These are phyloP conservation scores for Seminavis robusta DNA, from an alignment of 108 stramenopile species.

Conservation along the genomic window DNA sequence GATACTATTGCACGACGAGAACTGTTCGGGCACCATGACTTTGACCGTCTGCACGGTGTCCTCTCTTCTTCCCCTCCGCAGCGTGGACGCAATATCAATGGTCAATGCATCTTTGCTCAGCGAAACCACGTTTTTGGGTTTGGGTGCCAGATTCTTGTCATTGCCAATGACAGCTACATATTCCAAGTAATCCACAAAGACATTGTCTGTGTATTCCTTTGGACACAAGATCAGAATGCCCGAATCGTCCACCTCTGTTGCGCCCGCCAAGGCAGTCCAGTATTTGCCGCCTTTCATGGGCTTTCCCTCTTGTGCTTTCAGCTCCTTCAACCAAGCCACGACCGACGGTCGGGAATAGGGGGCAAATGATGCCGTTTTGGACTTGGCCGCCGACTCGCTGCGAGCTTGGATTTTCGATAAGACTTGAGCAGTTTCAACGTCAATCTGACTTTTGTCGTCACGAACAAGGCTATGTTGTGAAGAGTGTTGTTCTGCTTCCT, in stretches of 20 bases:
- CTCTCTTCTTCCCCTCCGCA: constrained; percentile 52
- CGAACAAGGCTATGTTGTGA: constrained; percentile 19
- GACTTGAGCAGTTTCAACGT: no score
- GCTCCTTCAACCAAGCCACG: constrained; percentile 72
- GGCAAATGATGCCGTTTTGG: constrained; percentile 15
- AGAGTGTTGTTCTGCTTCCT: constrained; percentile 12
- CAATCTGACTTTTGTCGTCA: no score
- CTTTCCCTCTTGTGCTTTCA: constrained; percentile 54
- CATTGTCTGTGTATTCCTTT: constrained; percentile 35
- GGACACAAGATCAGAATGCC: constrained; percentile 74
- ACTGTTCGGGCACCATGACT: constrained; percentile 41
- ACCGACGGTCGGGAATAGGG: constrained; percentile 54
- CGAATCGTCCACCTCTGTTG: constrained; percentile 73
- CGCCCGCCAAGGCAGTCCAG: constrained; percentile 77
- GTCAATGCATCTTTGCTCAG: constrained; percentile 10
- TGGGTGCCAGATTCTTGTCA: constrained; percentile 46
- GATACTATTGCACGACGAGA: constrained; percentile 52
- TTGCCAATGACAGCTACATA: constrained; percentile 79
- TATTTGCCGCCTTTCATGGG: constrained; percentile 81
- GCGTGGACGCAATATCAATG: constrained; percentile 47
- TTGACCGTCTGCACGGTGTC: constrained; percentile 61
- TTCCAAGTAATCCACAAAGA: constrained; percentile 52
- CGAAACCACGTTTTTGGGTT: constrained; percentile 12
- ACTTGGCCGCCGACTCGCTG: background rate
- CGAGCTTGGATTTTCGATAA: constrained; percentile 30